Base-by-base conservation (phyloP, 2,329 filamentous ascomycete species). In the Diplodia mutila region DNA sequence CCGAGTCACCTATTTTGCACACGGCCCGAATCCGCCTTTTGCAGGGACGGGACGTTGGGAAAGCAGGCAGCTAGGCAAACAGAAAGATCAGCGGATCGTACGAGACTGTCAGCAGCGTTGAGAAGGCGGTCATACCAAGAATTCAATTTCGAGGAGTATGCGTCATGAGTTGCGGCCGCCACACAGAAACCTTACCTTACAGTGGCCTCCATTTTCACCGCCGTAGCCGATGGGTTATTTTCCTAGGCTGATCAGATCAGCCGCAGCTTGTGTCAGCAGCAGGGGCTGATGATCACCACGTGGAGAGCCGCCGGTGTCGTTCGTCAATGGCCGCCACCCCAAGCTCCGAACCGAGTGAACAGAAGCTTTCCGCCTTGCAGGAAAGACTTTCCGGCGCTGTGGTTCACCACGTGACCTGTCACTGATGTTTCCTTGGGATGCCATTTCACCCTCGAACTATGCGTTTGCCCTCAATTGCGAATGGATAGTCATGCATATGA, bases 311-410 rank as follows among this genome's bases (percentile, higher is more conserved):
- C 59, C 7, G 25, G 18, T 3, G 23, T n/a, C 23, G 34, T 42
- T 59, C 37, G 55, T 46, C 37, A 59, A 51, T 16, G 5, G 46
- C 6, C 46, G n/a, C 18, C 27, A 29, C n/a, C 29, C 25, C n/a
- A 37, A 42, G 51, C 42, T 29, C 46, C 49, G 59, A 63, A 42
- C 59, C 59, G 42, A 8, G 42, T 42, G 21, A 18, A 16, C 42
- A 61, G 39, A 49, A 61, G 18, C 27, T 63, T 29, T 12, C 59
- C 46, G 59, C 27, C 59, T 51, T n/a, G 29, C 59, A 51, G 42
- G 42, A 63, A 46, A 34, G 42, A 51, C 42, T 63, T 49, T 25
- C 59, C 59, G 11, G 21, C 25, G 18, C n/a, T 51, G 11, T 34
- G 59, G 59, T 51, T 34, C 42, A 32, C 27, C 34, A 25, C 29